Percentiles rank a stretch among this genome's conserved stretches.
phyloP scores from a whole-genome alignment of 225 moss, liverwort and hornwort species.

The Rhytidiadelphus loreus region DNA sequence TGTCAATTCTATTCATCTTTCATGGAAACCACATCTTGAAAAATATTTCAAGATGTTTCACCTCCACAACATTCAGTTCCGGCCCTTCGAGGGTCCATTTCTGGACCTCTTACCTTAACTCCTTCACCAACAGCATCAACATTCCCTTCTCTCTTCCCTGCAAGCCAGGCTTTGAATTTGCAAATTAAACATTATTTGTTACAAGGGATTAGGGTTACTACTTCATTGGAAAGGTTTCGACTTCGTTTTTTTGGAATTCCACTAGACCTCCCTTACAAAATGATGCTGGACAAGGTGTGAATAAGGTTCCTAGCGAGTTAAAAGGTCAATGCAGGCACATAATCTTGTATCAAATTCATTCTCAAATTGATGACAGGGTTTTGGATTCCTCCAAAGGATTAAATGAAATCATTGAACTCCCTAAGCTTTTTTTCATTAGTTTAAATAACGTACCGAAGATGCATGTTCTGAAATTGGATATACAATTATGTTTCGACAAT shows the following conservation, averaged over 20 bases:
- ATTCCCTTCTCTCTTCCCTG: background rate
- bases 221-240: too few relatives aligned
- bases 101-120: too few relatives aligned
- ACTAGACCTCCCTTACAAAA: background rate
- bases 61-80: too few relatives aligned
- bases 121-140: background rate
- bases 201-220: accelerated
- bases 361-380: accelerated
- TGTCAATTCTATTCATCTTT: too few relatives aligned
- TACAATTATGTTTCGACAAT: accelerated
- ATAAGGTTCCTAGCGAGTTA: too few relatives aligned
- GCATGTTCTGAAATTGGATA: too few relatives aligned
- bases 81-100: too few relatives aligned
- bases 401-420: accelerated
- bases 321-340: accelerated
- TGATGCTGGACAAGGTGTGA: background rate
- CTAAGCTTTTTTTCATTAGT: accelerated
- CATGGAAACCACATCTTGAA: too few relatives aligned
- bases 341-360: too few relatives aligned
- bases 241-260: background rate
- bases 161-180: background rate
- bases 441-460: background rate
- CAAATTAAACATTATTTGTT: accelerated
- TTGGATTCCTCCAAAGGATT: too few relatives aligned
- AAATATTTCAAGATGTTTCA: too few relatives aligned